A percentile compares a stretch with the other conserved stretches of the same genome.
These are phyloP conservation scores for Silybum marianum DNA, from an alignment of 129 eudicot genomes.

Conservation along the genomic window DNA sequence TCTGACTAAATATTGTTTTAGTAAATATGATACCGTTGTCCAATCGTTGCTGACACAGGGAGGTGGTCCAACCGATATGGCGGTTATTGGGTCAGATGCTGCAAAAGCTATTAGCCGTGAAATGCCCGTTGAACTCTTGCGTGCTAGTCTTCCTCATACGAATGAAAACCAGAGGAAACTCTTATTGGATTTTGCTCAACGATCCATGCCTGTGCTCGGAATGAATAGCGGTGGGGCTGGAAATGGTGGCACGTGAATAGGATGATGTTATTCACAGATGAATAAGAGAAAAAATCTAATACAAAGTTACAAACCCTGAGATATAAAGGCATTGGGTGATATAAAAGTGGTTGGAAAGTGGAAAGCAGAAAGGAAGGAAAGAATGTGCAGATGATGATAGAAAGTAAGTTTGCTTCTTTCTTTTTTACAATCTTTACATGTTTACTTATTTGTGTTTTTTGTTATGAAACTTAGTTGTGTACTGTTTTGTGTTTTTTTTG, in stretches of 20 bases:
- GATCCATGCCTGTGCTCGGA: slow-evolving; percentile 68
- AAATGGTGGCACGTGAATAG: slow-evolving; percentile 44
- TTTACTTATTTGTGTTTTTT: slow-evolving; percentile 26
- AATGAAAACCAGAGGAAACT: slow-evolving; percentile 73
- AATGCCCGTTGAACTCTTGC: slow-evolving; percentile 86
- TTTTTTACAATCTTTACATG: slow-evolving; percentile 11
- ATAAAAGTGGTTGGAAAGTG: not conserved
- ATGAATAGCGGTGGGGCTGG: slow-evolving; percentile 34
- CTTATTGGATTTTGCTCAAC: slow-evolving; percentile 70
- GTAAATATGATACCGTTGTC: slow-evolving; percentile 70
- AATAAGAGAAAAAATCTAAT: not conserved
- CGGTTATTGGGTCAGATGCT: slow-evolving; percentile 54
- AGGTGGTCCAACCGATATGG: slow-evolving; percentile 46
- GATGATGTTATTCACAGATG: slow-evolving; percentile 8
- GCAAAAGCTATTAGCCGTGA: slow-evolving; percentile 74
- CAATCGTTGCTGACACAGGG: slow-evolving; percentile 68
- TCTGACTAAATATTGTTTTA: slow-evolving; percentile 70
- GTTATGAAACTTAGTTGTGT: slow-evolving; percentile 32
- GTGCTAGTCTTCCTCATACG: slow-evolving; percentile 95
- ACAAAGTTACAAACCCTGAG: slow-evolving; percentile 8
- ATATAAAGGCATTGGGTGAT: not conserved
- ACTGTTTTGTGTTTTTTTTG: slow-evolving; percentile 5
- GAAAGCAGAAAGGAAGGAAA: not conserved
- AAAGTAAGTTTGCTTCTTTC: slow-evolving; percentile 32
- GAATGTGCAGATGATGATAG: slow-evolving; percentile 16